These are phyloP conservation scores for Alternaria sp. DNA, from an alignment of 2,329 filamentous ascomycete genomes.

Conservation along the genomic window DNA sequence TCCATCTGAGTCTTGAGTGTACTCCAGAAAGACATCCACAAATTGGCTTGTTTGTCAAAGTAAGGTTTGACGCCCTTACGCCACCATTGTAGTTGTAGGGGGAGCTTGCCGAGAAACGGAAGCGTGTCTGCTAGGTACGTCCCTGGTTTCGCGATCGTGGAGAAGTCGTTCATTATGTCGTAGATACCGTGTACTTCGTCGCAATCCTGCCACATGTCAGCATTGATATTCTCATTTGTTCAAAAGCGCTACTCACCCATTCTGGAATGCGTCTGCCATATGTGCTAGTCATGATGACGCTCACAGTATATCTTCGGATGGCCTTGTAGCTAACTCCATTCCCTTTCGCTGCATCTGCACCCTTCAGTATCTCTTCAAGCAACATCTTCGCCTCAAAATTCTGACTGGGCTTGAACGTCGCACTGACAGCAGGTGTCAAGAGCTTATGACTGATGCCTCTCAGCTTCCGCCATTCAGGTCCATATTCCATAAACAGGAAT, in stretches of 20 bases:
- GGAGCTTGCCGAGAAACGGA: constrained; percentile 36
- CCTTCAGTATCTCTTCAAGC: constrained; percentile 50
- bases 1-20: constrained; percentile 40
- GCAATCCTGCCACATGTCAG: constrained; percentile 28
- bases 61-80: constrained; percentile 32
- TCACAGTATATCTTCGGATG: constrained; percentile 39
- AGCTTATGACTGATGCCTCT: constrained; percentile 50
- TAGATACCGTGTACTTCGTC: constrained; percentile 42
- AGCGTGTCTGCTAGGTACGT: constrained; percentile 41
- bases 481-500: constrained; percentile 53
- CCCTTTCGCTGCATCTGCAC: constrained; percentile 23
- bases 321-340: constrained; percentile 36
- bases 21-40: constrained; percentile 43
- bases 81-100: constrained; percentile 40
- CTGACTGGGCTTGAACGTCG: constrained; percentile 52
- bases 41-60: constrained; percentile 40
- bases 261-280: constrained; percentile 42
- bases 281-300: constrained; percentile 47
- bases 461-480: constrained; percentile 49
- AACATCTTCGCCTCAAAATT: constrained; percentile 56
- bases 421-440: constrained; percentile 45
- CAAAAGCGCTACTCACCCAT: constrained; percentile 28
- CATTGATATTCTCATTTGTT: background rate
- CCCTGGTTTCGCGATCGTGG: constrained; percentile 34
- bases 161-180: constrained; percentile 45